phyloP scores from a whole-genome alignment of 371 early-diverging fungal species.

The Lichtheimia hyalospora region DNA sequence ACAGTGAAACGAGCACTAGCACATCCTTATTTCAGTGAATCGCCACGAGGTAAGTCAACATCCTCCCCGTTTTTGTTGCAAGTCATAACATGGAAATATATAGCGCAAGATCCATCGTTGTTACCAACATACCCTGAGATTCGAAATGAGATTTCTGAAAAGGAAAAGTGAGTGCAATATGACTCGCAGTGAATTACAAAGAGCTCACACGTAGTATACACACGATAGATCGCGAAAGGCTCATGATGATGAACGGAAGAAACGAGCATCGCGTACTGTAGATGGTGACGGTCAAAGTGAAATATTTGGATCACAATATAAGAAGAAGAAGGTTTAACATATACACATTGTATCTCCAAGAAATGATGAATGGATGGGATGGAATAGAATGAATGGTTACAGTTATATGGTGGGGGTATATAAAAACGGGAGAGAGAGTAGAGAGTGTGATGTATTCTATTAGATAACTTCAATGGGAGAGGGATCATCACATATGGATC shows the following conservation, averaged over 20 bases:
- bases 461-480: conserved; percentile 2
- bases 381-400: not conserved
- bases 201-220: not conserved
- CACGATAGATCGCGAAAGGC: conserved; percentile 18
- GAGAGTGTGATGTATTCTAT: not conserved
- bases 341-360: not conserved
- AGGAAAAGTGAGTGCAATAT: conserved; percentile 31
- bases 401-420: not conserved
- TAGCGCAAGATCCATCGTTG: conserved; percentile 57
- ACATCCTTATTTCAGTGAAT: conserved; percentile 78
- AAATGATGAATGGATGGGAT: not conserved
- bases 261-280: not conserved
- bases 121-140: conserved; percentile 72
- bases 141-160: conserved; percentile 48
- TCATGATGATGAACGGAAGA: conserved; percentile 25
- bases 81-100: not conserved
- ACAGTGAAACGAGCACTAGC: conserved; percentile 71
- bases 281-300: conserved; percentile 10
- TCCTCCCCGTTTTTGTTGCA: too few species aligned
- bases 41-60: conserved; percentile 44
- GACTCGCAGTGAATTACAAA: not conserved
- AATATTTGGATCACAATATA: conserved; percentile 15
- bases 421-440: conserved; percentile 2
- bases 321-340: conserved; percentile 17
- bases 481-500: conserved; percentile 33